A percentile compares a stretch with the other conserved stretches of the same genome.
Evolutionary conservation across 441 rosid genomes (phyloP).

Genomic region (Theobroma grandiflorum): DNA sequence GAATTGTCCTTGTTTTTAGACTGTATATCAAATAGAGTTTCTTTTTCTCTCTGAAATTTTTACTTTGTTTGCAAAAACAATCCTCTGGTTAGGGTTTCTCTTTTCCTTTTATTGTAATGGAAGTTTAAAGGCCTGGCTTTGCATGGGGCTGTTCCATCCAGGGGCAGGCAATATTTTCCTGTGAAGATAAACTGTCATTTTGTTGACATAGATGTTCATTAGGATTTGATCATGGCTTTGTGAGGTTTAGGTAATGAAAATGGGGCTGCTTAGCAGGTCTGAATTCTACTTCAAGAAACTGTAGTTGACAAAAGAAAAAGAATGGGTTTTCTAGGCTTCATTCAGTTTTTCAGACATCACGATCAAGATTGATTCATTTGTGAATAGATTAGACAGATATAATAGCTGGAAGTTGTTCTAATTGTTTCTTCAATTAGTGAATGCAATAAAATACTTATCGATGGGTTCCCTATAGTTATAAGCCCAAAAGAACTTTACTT

Average conservation of each 20-base stretch:
- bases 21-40: not conserved
- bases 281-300: not conserved
- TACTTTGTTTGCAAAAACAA: not conserved
- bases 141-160: not conserved
- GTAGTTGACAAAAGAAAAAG: not conserved
- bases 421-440: not conserved
- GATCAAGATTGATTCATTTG: not conserved
- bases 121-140: constrained; percentile 1
- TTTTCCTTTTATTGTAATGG: not conserved
- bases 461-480: not conserved
- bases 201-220: not conserved
- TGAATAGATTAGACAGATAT: no score
- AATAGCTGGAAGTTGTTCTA: not conserved
- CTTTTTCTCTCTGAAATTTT: not conserved
- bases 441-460: not conserved
- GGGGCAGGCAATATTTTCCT: not conserved
- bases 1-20: not conserved
- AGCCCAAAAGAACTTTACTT: not conserved
- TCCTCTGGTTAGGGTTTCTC: not conserved
- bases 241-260: constrained; percentile 10
- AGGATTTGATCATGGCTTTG: not conserved
- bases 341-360: not conserved
- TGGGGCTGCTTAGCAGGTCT: not conserved
- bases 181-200: not conserved
- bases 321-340: not conserved